Base-by-base conservation (phyloP, 257 asterid genomes). In the Plantago elongata region DNA sequence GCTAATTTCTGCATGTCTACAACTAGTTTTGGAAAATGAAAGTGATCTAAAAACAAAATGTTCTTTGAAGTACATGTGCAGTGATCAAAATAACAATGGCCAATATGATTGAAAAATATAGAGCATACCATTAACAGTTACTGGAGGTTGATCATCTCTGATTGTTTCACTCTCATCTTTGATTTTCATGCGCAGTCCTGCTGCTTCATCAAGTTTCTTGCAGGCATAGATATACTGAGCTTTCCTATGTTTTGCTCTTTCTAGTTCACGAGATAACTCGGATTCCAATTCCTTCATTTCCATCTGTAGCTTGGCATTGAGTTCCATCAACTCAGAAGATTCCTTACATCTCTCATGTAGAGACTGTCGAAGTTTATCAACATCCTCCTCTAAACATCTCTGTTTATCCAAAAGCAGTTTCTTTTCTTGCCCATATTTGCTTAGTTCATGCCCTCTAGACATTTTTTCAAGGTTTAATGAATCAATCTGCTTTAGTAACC, bases 141-240 rank as follows among this genome's bases (percentile, higher is more conserved):
- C 54, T 48, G 81, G 75, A 69, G 66, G 74, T 59, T 77, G 84
- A 69, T 76, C 67, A 54, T 64, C 72, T 73, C 74, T 66, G 68
- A 66, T 69, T 55, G 13, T 48, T 66, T 75, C 84, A 66, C 73
- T 70, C 71, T 75, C 80, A 52, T 79, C 82, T 65, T 69, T 86
- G 61, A 58, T 65, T 69, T 66, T 78, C 60, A 52, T 61, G 44
- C 49, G 73, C 11, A 80, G 70, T 43, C 61, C 69, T 76, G 61
- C 63, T 57, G 73, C 78, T 69, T 88, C 89, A 52, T 77, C 78
- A 60, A 17, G 56, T 57, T 72, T 80, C 65, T 76, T 69, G 43
- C 78, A 74, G 48, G 85, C 76, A 69, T 64, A 83, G 45, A 44
- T 78, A 82, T 81, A 70, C 69, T 84, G 85, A 71, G 99, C 83